A percentile compares a stretch with the other conserved stretches of the same genome.
phyloP scores from a whole-genome alignment of 208 protist species.

The Acanthamoeba culbertsoni region DNA sequence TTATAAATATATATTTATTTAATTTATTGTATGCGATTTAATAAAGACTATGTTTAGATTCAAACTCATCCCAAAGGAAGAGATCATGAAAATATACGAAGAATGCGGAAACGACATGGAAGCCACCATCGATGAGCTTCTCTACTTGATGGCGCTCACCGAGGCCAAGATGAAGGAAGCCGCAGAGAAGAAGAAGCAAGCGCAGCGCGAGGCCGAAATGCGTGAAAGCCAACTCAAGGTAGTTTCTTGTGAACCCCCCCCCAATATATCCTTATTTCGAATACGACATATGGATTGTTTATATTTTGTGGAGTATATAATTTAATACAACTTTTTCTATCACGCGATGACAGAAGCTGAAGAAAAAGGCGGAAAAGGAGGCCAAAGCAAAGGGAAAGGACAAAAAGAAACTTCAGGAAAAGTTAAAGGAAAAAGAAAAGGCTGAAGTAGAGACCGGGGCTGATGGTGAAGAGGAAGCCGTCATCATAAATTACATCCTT shows the following conservation, averaged over 20 bases:
- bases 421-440: background rate
- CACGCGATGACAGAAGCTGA: background rate
- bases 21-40: background rate
- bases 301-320: background rate
- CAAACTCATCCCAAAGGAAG: background rate
- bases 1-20: background rate
- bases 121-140: constrained; percentile 28
- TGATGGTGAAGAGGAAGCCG: background rate
- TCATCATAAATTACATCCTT: background rate
- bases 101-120: constrained; percentile 2
- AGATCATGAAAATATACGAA: constrained; percentile 40
- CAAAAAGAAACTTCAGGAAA: background rate
- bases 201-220: background rate
- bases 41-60: background rate
- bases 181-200: background rate
- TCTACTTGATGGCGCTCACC: constrained; percentile 31
- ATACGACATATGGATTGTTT: background rate
- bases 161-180: constrained; percentile 10
- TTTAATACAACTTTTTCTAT: background rate
- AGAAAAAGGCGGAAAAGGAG: background rate
- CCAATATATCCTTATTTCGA: too few species aligned
- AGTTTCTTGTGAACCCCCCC: background rate
- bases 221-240: background rate
- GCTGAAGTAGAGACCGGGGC: background rate
- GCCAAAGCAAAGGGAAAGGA: background rate